These are phyloP conservation scores for Karstenula rhodostoma DNA, from an alignment of 2,329 filamentous ascomycete species.

Conservation along the genomic window DNA sequence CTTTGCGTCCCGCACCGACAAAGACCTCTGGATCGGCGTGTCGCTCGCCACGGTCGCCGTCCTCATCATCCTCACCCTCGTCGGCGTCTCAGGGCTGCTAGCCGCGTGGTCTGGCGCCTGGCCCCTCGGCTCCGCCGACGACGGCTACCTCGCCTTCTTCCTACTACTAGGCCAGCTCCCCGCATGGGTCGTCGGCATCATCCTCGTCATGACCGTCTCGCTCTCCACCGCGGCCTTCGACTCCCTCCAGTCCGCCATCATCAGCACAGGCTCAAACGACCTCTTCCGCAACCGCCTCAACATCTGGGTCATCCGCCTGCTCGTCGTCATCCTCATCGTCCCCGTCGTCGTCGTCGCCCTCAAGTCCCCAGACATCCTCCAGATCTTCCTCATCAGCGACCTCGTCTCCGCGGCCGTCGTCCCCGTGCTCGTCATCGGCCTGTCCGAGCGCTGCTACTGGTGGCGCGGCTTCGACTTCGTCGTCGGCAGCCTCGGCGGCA, in stretches of 20 bases:
- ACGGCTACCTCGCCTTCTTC: constrained; percentile 78
- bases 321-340: constrained; percentile 76
- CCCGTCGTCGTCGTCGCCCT: constrained; percentile 78
- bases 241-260: constrained; percentile 82
- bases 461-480: constrained; percentile 85
- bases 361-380: constrained; percentile 75
- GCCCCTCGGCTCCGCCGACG: constrained; percentile 66
- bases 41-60: constrained; percentile 70
- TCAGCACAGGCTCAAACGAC: constrained; percentile 84
- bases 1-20: constrained; percentile 81
- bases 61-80: constrained; percentile 74
- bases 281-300: constrained; percentile 82
- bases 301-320: constrained; percentile 74
- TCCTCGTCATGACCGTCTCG: constrained; percentile 81
- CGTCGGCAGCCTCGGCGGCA: constrained; percentile 77
- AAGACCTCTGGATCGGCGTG: constrained; percentile 77
- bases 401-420: constrained; percentile 79
- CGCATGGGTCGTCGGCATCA: constrained; percentile 81
- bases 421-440: constrained; percentile 76
- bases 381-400: constrained; percentile 85
- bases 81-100: constrained; percentile 76
- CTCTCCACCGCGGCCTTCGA: constrained; percentile 82
- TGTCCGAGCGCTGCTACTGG: constrained; percentile 71
- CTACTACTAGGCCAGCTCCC: constrained; percentile 75
- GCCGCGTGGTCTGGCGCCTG: constrained; percentile 80